phyloP scores from a whole-genome alignment of 805 yeast genomes.

The Zygosaccharomyces kombuchaensis region DNA sequence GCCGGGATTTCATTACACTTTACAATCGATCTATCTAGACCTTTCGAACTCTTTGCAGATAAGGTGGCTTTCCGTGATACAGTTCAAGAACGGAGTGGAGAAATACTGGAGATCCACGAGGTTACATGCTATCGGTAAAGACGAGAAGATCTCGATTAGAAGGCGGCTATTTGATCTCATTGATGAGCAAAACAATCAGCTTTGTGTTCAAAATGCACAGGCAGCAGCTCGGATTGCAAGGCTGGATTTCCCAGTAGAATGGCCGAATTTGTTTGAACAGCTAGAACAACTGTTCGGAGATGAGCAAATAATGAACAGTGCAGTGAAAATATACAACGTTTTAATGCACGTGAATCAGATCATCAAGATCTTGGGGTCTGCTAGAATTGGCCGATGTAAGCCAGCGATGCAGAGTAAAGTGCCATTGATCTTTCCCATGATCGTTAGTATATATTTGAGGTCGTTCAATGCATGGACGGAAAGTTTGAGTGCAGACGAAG shows the following conservation, averaged over 20 bases:
- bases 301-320: slow-evolving; percentile 41
- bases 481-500: slow-evolving; percentile 35
- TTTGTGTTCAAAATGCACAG: slow-evolving; percentile 80
- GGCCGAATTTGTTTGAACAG: slow-evolving; percentile 79
- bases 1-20: slow-evolving; percentile 52
- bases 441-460: slow-evolving; percentile 54
- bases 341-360: slow-evolving; percentile 71
- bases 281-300: slow-evolving; percentile 44
- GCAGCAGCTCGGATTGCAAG: slow-evolving; percentile 75
- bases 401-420: slow-evolving; percentile 72
- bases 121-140: slow-evolving; percentile 48
- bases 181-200: slow-evolving; percentile 67
- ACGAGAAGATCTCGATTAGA: slow-evolving; percentile 67
- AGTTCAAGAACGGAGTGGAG: slow-evolving; percentile 83
- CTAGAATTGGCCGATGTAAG: slow-evolving; percentile 78
- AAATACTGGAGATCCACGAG: slow-evolving; percentile 77
- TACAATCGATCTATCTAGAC: slow-evolving; percentile 63
- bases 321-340: slow-evolving; percentile 56
- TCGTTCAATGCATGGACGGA: slow-evolving; percentile 63
- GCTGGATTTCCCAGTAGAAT: slow-evolving; percentile 78
- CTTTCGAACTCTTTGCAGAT: slow-evolving; percentile 54
- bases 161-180: slow-evolving; percentile 53
- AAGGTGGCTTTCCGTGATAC: slow-evolving; percentile 84
- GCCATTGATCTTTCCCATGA: slow-evolving; percentile 54
- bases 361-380: slow-evolving; percentile 66